Evolutionary conservation across 139 green algal genomes (phyloP).

Genomic region (Chlorella sp.): DNA sequence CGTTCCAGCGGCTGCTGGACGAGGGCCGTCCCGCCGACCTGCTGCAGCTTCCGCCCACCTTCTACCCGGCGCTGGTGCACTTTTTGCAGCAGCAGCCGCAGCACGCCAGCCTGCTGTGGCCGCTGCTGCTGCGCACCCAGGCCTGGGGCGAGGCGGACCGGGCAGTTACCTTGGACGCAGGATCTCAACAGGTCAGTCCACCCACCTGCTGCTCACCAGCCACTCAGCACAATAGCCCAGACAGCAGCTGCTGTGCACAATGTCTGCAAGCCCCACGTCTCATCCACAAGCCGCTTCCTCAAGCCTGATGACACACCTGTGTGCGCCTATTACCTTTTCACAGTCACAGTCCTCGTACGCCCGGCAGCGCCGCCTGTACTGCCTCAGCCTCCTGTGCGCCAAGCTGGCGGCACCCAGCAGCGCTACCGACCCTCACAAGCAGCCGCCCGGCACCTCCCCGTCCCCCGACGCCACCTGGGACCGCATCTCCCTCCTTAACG

Average conservation of each 20-base stretch:
- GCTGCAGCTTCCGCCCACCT: conserved; percentile 22
- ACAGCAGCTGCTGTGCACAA: too few relatives aligned
- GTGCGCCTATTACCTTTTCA: background rate
- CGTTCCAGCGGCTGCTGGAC: conserved; percentile 13
- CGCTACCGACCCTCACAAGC: too few relatives aligned
- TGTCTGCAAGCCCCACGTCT: too few relatives aligned
- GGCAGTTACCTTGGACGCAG: conserved; percentile 13
- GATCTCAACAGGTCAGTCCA: too few relatives aligned
- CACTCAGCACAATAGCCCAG: too few relatives aligned
- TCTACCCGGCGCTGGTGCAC: conserved; percentile 16
- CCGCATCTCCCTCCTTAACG: too few relatives aligned
- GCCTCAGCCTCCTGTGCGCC: background rate
- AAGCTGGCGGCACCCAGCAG: too few relatives aligned
- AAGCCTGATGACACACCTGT: too few relatives aligned
- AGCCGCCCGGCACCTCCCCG: too few relatives aligned
- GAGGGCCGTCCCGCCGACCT: conserved; percentile 26
- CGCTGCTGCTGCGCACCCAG: conserved; percentile 16
- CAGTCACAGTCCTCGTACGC: background rate
- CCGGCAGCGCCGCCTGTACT: background rate
- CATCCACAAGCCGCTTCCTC: too few relatives aligned
- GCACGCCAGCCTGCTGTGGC: conserved; percentile 21
- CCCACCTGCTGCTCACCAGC: too few relatives aligned
- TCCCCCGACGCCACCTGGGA: too few relatives aligned
- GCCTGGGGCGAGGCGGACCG: conserved; percentile 8
- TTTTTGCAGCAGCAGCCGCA: conserved; percentile 24